These are phyloP conservation scores for Suillus cothurnatus DNA, from an alignment of 768 basidiomycete species.

Conservation along the genomic window DNA sequence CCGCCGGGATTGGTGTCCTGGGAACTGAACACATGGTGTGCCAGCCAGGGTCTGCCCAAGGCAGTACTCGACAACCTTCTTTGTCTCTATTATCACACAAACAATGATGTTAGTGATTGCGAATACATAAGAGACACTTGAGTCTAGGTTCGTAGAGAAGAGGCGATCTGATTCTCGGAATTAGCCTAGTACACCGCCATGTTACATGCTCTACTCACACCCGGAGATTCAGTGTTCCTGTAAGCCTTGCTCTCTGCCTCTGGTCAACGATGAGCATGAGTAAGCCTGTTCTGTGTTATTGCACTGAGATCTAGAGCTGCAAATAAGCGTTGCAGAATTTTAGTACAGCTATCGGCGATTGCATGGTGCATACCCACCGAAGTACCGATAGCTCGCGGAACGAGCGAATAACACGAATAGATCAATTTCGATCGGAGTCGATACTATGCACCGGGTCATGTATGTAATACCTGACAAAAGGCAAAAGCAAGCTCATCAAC, in stretches of 20 bases:
- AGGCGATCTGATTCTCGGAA: not conserved
- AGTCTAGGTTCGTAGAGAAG: not conserved
- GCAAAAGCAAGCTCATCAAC: too few relatives aligned
- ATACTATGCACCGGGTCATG: not conserved
- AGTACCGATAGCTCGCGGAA: not conserved
- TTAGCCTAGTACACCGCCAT: not conserved
- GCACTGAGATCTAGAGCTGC: not conserved
- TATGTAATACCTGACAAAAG: not conserved
- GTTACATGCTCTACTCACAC: not conserved
- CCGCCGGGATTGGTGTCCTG: not conserved
- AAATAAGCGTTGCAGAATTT: not conserved
- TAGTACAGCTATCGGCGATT: not conserved
- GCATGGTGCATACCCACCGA: not conserved
- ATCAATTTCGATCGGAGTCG: not conserved
- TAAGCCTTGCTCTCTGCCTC: not conserved
- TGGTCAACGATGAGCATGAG: not conserved
- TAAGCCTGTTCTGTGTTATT: not conserved
- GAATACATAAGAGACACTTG: not conserved
- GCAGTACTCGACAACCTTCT: not conserved
- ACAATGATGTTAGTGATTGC: not conserved
- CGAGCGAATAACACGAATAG: not conserved
- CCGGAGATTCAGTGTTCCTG: not conserved
- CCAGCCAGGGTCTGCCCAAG: not conserved
- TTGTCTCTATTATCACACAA: not conserved
- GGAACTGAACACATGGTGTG: not conserved